phyloP scores from a whole-genome alignment of 257 asterid genomes.

The Solanum peruvianum region DNA sequence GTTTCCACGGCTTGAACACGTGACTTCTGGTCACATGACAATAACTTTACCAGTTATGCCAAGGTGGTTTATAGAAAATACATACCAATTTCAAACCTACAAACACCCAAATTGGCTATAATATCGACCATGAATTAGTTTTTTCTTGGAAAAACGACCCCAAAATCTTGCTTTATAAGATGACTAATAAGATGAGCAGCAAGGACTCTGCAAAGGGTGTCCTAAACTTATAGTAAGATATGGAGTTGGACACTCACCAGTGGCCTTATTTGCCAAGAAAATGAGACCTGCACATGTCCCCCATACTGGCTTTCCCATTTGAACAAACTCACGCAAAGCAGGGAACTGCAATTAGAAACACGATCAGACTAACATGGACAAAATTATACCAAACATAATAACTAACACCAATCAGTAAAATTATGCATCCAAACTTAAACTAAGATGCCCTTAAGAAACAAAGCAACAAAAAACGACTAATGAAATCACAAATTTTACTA shows the following conservation, averaged over 20 bases:
- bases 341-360: conserved; percentile 66
- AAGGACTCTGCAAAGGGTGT: neutral
- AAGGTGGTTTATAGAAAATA: neutral
- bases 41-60: neutral
- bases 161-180: neutral
- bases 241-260: conserved; percentile 29
- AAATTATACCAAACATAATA: neutral
- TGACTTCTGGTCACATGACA: neutral
- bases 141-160: neutral
- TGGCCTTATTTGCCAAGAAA: conserved; percentile 81
- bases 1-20: neutral
- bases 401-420: neutral
- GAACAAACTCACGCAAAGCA: conserved; percentile 82
- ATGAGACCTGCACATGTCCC: conserved; percentile 99
- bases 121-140: neutral
- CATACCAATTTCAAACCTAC: neutral
- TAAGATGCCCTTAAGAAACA: neutral
- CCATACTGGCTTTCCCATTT: conserved; percentile 95
- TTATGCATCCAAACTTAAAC: neutral
- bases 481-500: neutral
- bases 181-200: neutral
- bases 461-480: neutral
- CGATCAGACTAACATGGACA: neutral
- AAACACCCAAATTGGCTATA: neutral
- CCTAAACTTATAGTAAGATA: neutral